Conservation (phyloP, 768 basidiomycete species). For the Amyloporia xantha region DNA sequence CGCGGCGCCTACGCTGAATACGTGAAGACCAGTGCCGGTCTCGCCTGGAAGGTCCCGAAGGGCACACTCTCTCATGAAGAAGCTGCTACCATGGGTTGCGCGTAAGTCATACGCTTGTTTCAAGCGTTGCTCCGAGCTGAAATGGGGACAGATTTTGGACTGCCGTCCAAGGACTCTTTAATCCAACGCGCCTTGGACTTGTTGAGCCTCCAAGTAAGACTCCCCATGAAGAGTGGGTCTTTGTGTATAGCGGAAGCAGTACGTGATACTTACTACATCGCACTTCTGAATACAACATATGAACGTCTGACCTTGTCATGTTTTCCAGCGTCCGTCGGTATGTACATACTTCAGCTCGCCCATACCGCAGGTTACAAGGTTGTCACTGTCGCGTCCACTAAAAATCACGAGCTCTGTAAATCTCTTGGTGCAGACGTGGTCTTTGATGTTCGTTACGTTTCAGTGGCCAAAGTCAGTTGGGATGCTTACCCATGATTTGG, state of each 20-base stretch:
- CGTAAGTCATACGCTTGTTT: conserved; percentile 7
- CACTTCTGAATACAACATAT: neutral
- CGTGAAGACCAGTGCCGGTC: conserved; percentile 17
- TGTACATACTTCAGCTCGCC: conserved; percentile 21
- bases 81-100: conserved; percentile 17
- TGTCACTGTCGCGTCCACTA: conserved; percentile 25
- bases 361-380: conserved; percentile 22
- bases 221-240: conserved; percentile 11
- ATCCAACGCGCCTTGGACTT: conserved; percentile 12
- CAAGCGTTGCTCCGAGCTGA: neutral
- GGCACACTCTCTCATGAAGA: conserved; percentile 15
- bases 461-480: neutral
- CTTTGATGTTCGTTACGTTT: conserved; percentile 12
- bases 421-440: conserved; percentile 30
- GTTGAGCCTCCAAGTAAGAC: conserved; percentile 13
- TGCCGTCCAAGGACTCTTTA: conserved; percentile 15
- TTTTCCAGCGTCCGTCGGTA: conserved; percentile 24
- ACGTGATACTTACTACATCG: neutral
- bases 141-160: conserved; percentile 10
- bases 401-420: conserved; percentile 29
- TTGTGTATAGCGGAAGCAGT: conserved; percentile 18
- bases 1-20: conserved; percentile 25
- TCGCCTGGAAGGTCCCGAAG: conserved; percentile 17
- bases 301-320: conserved; percentile 5
- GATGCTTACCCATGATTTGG: neutral